These are phyloP conservation scores for Kluyveromyces starmeri DNA, from an alignment of 805 yeast species.

Conservation along the genomic window DNA sequence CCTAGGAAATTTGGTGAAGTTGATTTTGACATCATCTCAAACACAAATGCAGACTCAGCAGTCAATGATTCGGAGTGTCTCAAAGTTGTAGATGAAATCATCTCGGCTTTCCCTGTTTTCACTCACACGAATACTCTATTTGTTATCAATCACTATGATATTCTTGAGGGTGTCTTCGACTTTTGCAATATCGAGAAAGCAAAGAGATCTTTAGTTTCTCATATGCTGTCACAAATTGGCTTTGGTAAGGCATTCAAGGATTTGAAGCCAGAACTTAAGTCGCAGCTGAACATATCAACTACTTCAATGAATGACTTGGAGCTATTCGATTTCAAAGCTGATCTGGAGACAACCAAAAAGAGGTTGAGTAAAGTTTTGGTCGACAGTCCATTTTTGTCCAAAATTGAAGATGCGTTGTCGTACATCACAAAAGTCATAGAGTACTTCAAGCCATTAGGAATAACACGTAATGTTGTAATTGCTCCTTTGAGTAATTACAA, in stretches of 20 bases:
- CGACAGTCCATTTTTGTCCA: conserved; percentile 55
- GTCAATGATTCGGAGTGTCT: conserved; percentile 83
- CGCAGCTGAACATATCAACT: conserved; percentile 67
- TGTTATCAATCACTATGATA: conserved; percentile 71
- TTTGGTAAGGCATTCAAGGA: conserved; percentile 57
- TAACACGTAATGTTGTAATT: conserved; percentile 47
- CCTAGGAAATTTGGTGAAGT: conserved; percentile 74
- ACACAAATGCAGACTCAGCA: conserved; percentile 39
- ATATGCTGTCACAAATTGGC: conserved; percentile 69
- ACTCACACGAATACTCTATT: conserved; percentile 46
- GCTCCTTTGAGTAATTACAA: conserved; percentile 84
- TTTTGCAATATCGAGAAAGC: conserved; percentile 74
- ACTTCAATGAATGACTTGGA: conserved; percentile 77
- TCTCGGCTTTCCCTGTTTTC: conserved; percentile 59
- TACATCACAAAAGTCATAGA: conserved; percentile 54
- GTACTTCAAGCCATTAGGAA: conserved; percentile 49
- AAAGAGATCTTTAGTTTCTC: conserved; percentile 58
- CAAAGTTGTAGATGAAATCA: conserved; percentile 69
- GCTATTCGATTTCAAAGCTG: conserved; percentile 66
- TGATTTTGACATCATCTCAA: conserved; percentile 69
- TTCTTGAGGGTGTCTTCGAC: conserved; percentile 67
- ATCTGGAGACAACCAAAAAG: conserved; percentile 53
- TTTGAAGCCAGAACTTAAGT: conserved; percentile 43
- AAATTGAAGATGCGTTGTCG: conserved; percentile 52
- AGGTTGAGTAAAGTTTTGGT: conserved; percentile 63